Evolutionary conservation across 495 filamentous ascomycete genomes (phyloP).

Genomic region (Aspergillus kassunensis): DNA sequence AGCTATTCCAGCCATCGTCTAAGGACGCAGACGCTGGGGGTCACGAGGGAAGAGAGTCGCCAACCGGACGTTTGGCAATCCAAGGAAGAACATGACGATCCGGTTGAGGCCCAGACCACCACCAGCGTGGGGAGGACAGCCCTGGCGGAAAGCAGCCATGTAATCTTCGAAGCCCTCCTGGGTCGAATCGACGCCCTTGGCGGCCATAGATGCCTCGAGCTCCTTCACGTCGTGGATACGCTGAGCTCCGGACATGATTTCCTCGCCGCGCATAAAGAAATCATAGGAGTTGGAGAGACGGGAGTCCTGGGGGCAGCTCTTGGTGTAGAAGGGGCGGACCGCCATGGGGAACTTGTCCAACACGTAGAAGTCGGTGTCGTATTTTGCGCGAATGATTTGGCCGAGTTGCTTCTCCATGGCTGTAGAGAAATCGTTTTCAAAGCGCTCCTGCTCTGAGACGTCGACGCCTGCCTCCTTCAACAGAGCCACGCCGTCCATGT

Average conservation of each 20-base stretch:
- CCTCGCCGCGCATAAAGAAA: slow-evolving; percentile 91
- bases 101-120: slow-evolving; percentile 85
- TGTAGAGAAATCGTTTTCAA: slow-evolving; percentile 62
- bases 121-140: slow-evolving; percentile 77
- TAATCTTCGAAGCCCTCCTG: slow-evolving; percentile 80
- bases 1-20: slow-evolving; percentile 3
- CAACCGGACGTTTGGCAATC: slow-evolving; percentile 75
- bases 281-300: slow-evolving; percentile 80
- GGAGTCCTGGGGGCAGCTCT: slow-evolving; percentile 64
- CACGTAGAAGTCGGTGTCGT: slow-evolving; percentile 86
- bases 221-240: slow-evolving; percentile 72
- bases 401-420: slow-evolving; percentile 89
- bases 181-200: slow-evolving; percentile 69
- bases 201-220: slow-evolving; percentile 62
- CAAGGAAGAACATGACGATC: slow-evolving; percentile 84
- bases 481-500: slow-evolving; percentile 78
- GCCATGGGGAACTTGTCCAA: slow-evolving; percentile 86
- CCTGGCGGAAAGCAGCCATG: slow-evolving; percentile 73
- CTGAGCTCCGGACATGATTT: slow-evolving; percentile 84
- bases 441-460: slow-evolving; percentile 72
- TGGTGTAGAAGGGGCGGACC: slow-evolving; percentile 87
- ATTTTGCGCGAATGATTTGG: slow-evolving; percentile 75
- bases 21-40: slow-evolving; percentile 76
- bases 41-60: slow-evolving; percentile 78
- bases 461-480: slow-evolving; percentile 77